Conservation (phyloP, 2,329 filamentous ascomycete genomes). For the Fusarium sp. region DNA sequence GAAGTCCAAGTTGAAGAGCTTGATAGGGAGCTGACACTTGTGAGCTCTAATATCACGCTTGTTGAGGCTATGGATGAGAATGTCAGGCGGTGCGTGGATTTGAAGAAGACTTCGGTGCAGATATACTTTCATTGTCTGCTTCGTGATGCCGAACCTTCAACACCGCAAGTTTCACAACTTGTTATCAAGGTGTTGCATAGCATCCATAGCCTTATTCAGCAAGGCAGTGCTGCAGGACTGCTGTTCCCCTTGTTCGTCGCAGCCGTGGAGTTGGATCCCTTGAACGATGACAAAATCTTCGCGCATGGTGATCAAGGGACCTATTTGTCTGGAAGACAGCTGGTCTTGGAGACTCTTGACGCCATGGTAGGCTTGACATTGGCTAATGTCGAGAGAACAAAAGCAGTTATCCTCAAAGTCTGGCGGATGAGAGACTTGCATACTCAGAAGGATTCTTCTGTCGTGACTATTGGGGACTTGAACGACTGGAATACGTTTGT, state of each 20-base stretch:
- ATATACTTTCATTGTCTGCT: conserved; percentile 61
- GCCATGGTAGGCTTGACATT: conserved; percentile 57
- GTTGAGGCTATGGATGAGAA: conserved; percentile 25
- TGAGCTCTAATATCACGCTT: not conserved
- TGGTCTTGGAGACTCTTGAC: conserved; percentile 43
- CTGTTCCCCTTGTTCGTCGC: conserved; percentile 42
- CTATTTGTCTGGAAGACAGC: conserved; percentile 23
- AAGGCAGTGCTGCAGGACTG: conserved; percentile 37
- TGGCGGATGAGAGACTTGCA: conserved; percentile 59
- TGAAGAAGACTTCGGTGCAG: conserved; percentile 56
- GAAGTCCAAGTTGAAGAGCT: conserved; percentile 6
- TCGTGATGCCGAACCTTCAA: conserved; percentile 56
- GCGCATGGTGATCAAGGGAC: not conserved
- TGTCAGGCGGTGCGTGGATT: conserved; percentile 43
- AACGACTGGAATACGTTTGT: conserved; percentile 48
- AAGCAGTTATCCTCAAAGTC: conserved; percentile 60
- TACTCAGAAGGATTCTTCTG: conserved; percentile 4
- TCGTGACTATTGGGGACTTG: not conserved
- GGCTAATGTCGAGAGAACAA: conserved; percentile 58
- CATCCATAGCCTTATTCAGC: conserved; percentile 16
- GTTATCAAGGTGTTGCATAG: conserved; percentile 27
- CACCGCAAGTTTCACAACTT: conserved; percentile 3
- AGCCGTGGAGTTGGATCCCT: conserved; percentile 37
- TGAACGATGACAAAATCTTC: conserved; percentile 27
- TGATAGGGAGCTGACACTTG: conserved; percentile 2